These are phyloP conservation scores for Sporothrix globosa DNA, from an alignment of 2,329 filamentous ascomycete genomes.

Conservation along the genomic window DNA sequence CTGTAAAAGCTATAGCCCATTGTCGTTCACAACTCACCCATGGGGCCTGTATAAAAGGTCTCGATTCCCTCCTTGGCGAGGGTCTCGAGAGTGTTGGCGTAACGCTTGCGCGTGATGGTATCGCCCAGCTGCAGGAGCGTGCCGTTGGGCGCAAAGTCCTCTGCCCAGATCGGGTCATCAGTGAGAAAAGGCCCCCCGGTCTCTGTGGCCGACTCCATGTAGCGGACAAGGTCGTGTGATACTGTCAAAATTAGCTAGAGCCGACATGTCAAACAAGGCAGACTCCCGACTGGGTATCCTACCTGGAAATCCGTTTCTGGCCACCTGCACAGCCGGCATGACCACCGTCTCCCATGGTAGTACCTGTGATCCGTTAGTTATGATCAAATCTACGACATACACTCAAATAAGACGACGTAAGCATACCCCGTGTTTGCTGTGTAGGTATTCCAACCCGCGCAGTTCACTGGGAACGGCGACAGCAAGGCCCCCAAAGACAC, in stretches of 20 bases:
- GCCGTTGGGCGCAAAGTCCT: conserved; percentile 85
- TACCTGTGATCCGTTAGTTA: conserved; percentile 41
- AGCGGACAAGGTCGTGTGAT: conserved; percentile 71
- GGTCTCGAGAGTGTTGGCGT: conserved; percentile 72
- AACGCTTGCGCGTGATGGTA: conserved; percentile 77
- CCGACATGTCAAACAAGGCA: neutral
- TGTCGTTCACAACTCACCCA: conserved; percentile 40
- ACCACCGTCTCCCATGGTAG: conserved; percentile 74
- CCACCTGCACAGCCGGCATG: conserved; percentile 72
- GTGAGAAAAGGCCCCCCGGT: conserved; percentile 64
- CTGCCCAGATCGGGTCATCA: conserved; percentile 76
- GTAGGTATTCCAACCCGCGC: conserved; percentile 76
- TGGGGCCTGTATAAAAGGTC: conserved; percentile 45
- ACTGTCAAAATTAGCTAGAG: conserved; percentile 49
- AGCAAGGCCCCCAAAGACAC: conserved; percentile 72
- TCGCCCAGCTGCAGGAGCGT: conserved; percentile 72
- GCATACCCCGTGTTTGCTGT: conserved; percentile 68
- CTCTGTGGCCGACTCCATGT: conserved; percentile 60
- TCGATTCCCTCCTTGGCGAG: conserved; percentile 69
- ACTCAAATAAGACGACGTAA: neutral
- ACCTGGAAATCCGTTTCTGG: conserved; percentile 69
- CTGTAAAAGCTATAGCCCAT: conserved; percentile 18
- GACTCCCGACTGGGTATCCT: conserved; percentile 17
- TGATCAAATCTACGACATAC: too few relatives aligned
- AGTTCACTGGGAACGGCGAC: conserved; percentile 74